Base-by-base conservation (phyloP, 2,329 filamentous ascomycete genomes). In the Dothiorella sarmentorum region DNA sequence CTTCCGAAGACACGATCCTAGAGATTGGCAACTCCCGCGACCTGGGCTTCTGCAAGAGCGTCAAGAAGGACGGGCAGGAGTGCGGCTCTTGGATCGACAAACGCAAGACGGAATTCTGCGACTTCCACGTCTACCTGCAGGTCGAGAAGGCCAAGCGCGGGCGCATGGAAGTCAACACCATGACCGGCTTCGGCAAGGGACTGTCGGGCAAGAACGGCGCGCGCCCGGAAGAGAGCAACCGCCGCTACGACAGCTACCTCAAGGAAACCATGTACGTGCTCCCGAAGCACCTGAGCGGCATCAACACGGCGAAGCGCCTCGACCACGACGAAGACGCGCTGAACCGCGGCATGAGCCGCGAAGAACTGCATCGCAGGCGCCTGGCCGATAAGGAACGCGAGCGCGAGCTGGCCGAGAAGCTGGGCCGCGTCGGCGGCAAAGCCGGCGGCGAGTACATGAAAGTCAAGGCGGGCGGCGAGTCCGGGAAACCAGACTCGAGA, bases 31-130 rank as follows among this genome's bases (percentile, higher is more conserved):
- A 80, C 20, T 85, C 92, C 10, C 82, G 91, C 47, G 93, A 99
- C 72, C 78, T 99, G 2, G 91, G 90, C 1, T 96, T 88, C 70
- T 99, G 94, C 75, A 91, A 92, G 69, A 85, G 86, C 6, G 78
- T 91, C 63, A 91, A 89, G 70, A 93, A 89, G 68, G 91, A 97
- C 69, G 93, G 94, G 37, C 82, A 89, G 59, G 76, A 82, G 45
- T 99, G 94, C 72, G 85, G 83, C 31, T 77, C 83, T 26, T 99
- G 94, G 94, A 81, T 99, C 61, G 93, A 99, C 72, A 85, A 84
- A 63, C 85, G 91, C 56, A 90, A 91, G 66, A 96, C 92, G 0
- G 87, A 96, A 66, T 90, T 89, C 70, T 99, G 94, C 75, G 91
- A 96, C 63, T 99, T 88, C 65, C 94, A 99, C 73, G 85, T 96